Conservation (phyloP, 257 asterid species). For the Leptodermis oblonga region DNA sequence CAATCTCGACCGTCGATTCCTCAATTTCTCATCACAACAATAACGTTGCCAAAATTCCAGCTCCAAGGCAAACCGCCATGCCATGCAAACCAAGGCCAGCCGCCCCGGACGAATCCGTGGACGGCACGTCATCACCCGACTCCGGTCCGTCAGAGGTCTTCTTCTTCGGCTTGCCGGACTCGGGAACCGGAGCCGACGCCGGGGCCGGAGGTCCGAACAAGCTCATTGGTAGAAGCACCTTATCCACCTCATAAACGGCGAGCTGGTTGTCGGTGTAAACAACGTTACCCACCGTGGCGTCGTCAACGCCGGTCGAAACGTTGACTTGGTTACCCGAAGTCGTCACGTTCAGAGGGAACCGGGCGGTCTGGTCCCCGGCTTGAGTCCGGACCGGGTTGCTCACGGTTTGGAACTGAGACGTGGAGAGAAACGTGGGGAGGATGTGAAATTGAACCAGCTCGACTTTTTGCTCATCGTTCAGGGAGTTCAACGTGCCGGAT, state of each 20-base stretch:
- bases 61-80: slow-evolving; percentile 27
- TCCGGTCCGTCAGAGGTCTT: slow-evolving; percentile 36
- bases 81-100: slow-evolving; percentile 37
- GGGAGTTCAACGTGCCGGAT: slow-evolving; percentile 66
- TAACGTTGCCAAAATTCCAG: slow-evolving; percentile 22
- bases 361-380: slow-evolving; percentile 57
- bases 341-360: slow-evolving; percentile 71
- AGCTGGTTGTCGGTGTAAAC: slow-evolving; percentile 63
- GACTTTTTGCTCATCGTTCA: slow-evolving; percentile 69
- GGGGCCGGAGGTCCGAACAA: slow-evolving; percentile 66
- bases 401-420: slow-evolving; percentile 74
- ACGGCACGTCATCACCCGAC: slow-evolving; percentile 43
- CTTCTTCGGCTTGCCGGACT: slow-evolving; percentile 29
- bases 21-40: slow-evolving; percentile 21
- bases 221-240: slow-evolving; percentile 73
- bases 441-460: slow-evolving; percentile 60
- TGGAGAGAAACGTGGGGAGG: slow-evolving; percentile 50
- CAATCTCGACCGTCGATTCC: slow-evolving; percentile 10
- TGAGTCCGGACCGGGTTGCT: slow-evolving; percentile 84
- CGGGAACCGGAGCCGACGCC: slow-evolving; percentile 47
- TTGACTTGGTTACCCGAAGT: slow-evolving; percentile 76
- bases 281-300: slow-evolving; percentile 60
- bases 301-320: slow-evolving; percentile 65
- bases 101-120: slow-evolving; percentile 42
- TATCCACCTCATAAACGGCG: slow-evolving; percentile 76